Evolutionary conservation across 2,329 filamentous ascomycete genomes (phyloP).

Genomic region (Dactylella cylindrospora): DNA sequence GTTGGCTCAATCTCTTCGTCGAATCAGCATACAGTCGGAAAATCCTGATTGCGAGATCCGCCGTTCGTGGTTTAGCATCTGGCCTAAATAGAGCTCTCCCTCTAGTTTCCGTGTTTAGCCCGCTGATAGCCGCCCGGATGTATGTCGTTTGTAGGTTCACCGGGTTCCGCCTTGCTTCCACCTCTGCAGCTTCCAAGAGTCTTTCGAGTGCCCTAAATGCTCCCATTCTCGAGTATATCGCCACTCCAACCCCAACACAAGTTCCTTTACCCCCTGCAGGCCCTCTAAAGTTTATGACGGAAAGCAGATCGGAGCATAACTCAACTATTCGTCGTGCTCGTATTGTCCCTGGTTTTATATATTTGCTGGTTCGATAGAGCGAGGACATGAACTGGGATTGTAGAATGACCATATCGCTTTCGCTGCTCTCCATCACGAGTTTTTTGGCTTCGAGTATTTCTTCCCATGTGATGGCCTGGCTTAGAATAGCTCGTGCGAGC

Average conservation of each 20-base stretch:
- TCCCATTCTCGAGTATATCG: slow-evolving; percentile 14
- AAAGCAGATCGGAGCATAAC: slow-evolving; percentile 5
- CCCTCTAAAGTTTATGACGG: slow-evolving; percentile 16
- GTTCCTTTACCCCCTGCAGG: slow-evolving; percentile 1
- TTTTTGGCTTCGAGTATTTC: slow-evolving; percentile 34
- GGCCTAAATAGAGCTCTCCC: not conserved
- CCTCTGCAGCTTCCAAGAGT: slow-evolving; percentile 10
- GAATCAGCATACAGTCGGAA: slow-evolving; percentile 5
- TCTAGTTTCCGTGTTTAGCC: not conserved
- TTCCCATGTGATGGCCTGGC: slow-evolving; percentile 34
- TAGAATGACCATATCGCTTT: slow-evolving; percentile 1
- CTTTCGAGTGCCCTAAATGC: slow-evolving; percentile 10
- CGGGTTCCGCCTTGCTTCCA: not conserved
- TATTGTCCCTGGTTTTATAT: not conserved
- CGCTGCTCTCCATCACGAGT: slow-evolving; percentile 14
- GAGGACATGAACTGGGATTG: slow-evolving; percentile 22
- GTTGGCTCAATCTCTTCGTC: not conserved
- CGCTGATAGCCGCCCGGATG: not conserved
- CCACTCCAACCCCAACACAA: slow-evolving; percentile 3
- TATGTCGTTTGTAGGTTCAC: not conserved
- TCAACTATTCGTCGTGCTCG: slow-evolving; percentile 5
- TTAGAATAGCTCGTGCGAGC: slow-evolving; percentile 20
- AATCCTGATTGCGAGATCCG: slow-evolving; percentile 13
- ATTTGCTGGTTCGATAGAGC: slow-evolving; percentile 3
- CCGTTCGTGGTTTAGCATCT: slow-evolving; percentile 7